phyloP scores from a whole-genome alignment of 139 green algal genomes.

The Pleodorina starrii region DNA sequence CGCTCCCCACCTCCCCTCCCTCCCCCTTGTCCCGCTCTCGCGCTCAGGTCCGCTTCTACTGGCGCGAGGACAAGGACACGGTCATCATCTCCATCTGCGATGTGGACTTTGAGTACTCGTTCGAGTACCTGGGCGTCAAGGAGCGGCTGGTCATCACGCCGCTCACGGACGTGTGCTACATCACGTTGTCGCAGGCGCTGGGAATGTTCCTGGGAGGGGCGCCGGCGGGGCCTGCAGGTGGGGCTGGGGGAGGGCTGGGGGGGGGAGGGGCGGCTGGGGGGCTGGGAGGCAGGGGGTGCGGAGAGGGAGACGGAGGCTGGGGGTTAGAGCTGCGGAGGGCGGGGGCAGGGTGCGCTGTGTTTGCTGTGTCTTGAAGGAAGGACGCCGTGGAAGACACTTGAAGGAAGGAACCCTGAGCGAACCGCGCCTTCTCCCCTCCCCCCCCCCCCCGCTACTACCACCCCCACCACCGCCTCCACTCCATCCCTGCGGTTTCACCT shows the following conservation, averaged over 20 bases:
- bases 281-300: not conserved
- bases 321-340: not conserved
- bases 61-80: constrained; percentile 93
- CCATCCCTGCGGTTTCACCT: too few species aligned
- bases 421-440: too few species aligned
- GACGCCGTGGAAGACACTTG: too few species aligned
- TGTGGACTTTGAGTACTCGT: constrained; percentile 98
- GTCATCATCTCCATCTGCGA: constrained; percentile 97
- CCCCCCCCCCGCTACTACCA: too few species aligned
- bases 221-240: constrained; percentile 89
- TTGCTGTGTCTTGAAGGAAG: too few species aligned
- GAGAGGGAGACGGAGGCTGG: not conserved
- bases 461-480: too few species aligned
- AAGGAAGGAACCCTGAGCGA: too few species aligned
- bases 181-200: constrained; percentile 94
- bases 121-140: constrained; percentile 96
- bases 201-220: constrained; percentile 97
- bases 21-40: not conserved
- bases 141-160: constrained; percentile 97
- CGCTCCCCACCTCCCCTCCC: too few species aligned
- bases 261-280: constrained; percentile 57
- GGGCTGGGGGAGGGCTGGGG: not conserved
- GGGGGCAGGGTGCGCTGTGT: not conserved
- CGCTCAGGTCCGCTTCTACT: constrained; percentile 91
- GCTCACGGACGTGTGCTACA: constrained; percentile 97